Percentiles rank a stretch among this genome's conserved stretches.
Evolutionary conservation across 2,329 filamentous ascomycete species (phyloP).

Genomic region (Thermothelomyces thermophilus): DNA sequence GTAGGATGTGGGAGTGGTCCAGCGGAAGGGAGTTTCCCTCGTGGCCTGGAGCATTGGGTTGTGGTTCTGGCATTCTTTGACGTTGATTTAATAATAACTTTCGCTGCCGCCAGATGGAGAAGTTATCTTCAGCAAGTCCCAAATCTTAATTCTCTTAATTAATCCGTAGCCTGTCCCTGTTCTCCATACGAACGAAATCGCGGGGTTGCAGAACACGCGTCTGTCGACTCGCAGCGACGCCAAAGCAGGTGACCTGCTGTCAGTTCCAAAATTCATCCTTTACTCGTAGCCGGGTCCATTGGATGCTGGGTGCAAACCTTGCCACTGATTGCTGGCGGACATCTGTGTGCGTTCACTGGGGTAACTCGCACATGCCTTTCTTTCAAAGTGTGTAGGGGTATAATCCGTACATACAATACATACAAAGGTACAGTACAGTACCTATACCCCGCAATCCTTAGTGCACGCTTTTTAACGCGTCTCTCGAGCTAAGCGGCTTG

Average conservation of each 20-base stretch:
- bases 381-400: too few species aligned
- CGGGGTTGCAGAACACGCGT: slow-evolving; percentile 14
- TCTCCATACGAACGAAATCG: too few species aligned
- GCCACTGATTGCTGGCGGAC: not conserved
- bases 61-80: not conserved
- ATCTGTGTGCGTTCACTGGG: too few species aligned
- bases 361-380: too few species aligned
- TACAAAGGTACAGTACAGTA: too few species aligned
- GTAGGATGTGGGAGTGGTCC: slow-evolving; percentile 41
- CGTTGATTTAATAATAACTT: not conserved
- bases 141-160: too few species aligned
- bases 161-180: too few species aligned
- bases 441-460: not conserved
- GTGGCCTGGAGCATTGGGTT: not conserved
- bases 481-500: not conserved
- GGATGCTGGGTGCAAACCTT: not conserved
- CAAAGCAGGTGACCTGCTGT: slow-evolving; percentile 21
- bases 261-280: not conserved
- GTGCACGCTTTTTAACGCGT: not conserved
- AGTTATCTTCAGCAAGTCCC: too few species aligned
- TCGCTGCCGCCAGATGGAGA: not conserved
- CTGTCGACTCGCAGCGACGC: slow-evolving; percentile 10
- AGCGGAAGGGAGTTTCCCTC: slow-evolving; percentile 9
- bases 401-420: too few species aligned
- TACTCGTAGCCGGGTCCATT: not conserved